Percentiles rank a stretch among this genome's conserved stretches.
These are phyloP conservation scores for Pythium guiyangense DNA, from an alignment of 352 stramenopile genomes.

Conservation along the genomic window DNA sequence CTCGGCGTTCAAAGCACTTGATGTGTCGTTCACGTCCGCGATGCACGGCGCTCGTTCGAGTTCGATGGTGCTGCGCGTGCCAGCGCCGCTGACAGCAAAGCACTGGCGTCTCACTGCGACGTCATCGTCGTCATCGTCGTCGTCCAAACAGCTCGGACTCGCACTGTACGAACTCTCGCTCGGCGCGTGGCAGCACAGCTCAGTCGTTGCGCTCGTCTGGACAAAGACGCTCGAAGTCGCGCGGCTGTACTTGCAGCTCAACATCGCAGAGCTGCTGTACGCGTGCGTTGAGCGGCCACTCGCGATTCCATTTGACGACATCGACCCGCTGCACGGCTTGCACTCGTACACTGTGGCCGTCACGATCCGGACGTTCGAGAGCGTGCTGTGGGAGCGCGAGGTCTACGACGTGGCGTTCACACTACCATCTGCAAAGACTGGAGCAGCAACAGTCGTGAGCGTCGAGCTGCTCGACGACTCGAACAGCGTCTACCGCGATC, in stretches of 20 bases:
- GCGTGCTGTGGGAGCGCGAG: constrained; percentile 48
- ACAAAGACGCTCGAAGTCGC: constrained; percentile 32
- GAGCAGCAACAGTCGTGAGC: background rate
- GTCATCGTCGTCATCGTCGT: constrained; percentile 16
- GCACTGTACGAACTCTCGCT: constrained; percentile 49
- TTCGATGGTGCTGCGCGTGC: constrained; percentile 10
- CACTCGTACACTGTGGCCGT: constrained; percentile 45
- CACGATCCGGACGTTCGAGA: constrained; percentile 35
- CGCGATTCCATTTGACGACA: constrained; percentile 26
- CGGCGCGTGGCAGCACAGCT: constrained; percentile 31
- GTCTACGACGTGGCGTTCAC: constrained; percentile 38
- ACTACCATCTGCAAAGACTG: background rate
- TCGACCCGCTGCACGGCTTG: constrained; percentile 34
- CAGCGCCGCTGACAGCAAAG: constrained; percentile 11
- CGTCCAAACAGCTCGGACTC: constrained; percentile 33
- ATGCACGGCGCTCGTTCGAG: constrained; percentile 11
- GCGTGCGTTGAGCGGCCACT: constrained; percentile 25
- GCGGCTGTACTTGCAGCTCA: constrained; percentile 42
- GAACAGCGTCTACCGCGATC: constrained; percentile 30
- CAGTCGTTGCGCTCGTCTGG: constrained; percentile 51
- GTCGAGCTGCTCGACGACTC: constrained; percentile 30
- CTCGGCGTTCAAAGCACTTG: constrained; percentile 20
- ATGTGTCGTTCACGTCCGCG: constrained; percentile 18
- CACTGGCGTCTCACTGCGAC: constrained; percentile 36
- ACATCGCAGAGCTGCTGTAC: constrained; percentile 44